Evolutionary conservation across 2,329 filamentous ascomycete species (phyloP), one percentile per base, ranked within the genome.

Genomic region (Paecilomyces fulvus): DNA sequence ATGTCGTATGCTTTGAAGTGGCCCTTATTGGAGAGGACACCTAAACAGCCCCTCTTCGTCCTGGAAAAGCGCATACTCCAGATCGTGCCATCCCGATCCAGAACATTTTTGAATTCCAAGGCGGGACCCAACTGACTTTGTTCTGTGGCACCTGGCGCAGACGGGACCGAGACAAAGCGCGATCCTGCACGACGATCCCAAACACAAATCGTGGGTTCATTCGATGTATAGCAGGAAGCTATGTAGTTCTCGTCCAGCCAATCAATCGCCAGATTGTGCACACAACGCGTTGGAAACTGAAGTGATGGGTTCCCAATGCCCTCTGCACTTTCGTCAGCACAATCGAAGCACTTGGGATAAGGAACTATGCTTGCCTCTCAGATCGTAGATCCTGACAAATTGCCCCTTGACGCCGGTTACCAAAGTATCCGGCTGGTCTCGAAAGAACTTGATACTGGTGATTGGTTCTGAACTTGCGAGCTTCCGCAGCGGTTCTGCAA

Each of bases 171-270:
- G 30, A 70, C 64, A 49, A 73, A 69, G 9, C 75, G 68, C 37
- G 68, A 64, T 5, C 75, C 74, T 56, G 75, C 73, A 54, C 84
- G 79, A 55, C 80, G 78, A 64, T 87, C 84, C 84, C 84, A 87
- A 4, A 86, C 75, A 57, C 79, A 83, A 46, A 86, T 79, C 1
- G 78, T 78, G 17, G 82, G 78, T 59, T 85, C 82, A 51, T 78
- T 80, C 0, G 77, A 73, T 2, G 81, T 77, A 51, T 67, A 67
- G 51, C 81, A 82, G 12, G 83, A 85, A 3, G 83, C 78, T 61
- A 87, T 83, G 64, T 84, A 85, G 56, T 86, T 85, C 64, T 86
- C 81, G 64, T 86, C 83, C 52, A 82, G 69, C 59, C 81, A 82
- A 67, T 87, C 82, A 58, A 86, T 83, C 6, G 83, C 80, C 56